phyloP scores from a whole-genome alignment of 352 stramenopile genomes.

The Globisporangium splendens region DNA sequence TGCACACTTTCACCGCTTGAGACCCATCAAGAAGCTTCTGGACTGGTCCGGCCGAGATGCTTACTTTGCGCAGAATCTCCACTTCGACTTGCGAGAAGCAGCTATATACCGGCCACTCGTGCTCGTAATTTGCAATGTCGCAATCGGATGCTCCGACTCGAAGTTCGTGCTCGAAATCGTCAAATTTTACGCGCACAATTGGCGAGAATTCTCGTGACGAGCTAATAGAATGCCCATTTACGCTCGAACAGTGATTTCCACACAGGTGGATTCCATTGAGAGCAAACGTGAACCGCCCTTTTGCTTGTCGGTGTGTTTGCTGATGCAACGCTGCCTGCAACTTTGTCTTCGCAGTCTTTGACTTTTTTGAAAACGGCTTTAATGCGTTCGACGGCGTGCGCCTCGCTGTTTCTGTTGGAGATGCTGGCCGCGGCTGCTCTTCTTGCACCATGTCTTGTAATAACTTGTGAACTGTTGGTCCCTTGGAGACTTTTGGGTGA shows the following conservation, averaged over 20 bases:
- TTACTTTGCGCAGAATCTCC: conserved; percentile 18
- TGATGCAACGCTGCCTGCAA: conserved; percentile 1
- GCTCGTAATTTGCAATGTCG: conserved; percentile 17
- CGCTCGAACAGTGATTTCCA: conserved; percentile 22
- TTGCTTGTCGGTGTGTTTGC: conserved; percentile 4
- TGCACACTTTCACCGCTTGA: conserved; percentile 6
- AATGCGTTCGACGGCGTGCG: not conserved
- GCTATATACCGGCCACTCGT: conserved; percentile 29
- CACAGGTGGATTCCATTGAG: conserved; percentile 29
- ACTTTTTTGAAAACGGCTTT: not conserved
- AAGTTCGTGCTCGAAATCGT: conserved; percentile 24
- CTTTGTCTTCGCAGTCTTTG: conserved; percentile 6
- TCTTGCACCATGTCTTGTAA: conserved; percentile 7
- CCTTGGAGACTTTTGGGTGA: conserved; percentile 15
- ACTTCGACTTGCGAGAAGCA: conserved; percentile 23
- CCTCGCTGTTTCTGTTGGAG: not conserved
- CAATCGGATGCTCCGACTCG: conserved; percentile 12
- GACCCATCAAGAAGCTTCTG: conserved; percentile 15
- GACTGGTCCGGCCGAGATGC: conserved; percentile 6
- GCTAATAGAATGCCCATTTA: conserved; percentile 21
- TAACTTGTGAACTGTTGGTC: conserved; percentile 12
- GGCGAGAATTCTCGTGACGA: conserved; percentile 23
- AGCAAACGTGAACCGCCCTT: conserved; percentile 10
- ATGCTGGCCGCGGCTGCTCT: not conserved
- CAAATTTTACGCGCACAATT: conserved; percentile 24